Conservation (phyloP, 139 green algal species). For the Astrephomene gubernaculifera region DNA sequence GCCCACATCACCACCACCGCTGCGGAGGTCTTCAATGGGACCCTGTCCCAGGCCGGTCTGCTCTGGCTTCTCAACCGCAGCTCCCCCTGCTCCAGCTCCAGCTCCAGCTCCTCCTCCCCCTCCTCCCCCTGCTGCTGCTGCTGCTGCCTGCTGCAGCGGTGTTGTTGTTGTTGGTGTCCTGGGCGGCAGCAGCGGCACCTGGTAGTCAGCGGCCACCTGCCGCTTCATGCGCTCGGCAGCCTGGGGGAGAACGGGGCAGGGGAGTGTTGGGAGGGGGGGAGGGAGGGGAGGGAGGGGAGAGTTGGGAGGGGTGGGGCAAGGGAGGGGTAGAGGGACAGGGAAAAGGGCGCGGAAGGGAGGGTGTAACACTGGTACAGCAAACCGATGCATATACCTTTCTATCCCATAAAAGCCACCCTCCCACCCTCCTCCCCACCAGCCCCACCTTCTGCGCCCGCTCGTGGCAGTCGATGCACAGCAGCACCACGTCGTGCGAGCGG, state of each 20-base stretch:
- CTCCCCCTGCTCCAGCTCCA: neutral
- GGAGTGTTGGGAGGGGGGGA: too few species aligned
- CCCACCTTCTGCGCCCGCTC: conserved; percentile 35
- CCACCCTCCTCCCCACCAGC: neutral
- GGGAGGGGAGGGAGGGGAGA: too few species aligned
- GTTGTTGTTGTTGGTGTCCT: neutral
- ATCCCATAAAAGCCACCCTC: too few species aligned
- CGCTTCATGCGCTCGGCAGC: conserved; percentile 76
- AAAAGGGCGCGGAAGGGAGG: neutral
- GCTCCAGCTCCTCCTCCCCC: neutral
- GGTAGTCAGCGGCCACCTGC: conserved; percentile 64
- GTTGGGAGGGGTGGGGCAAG: neutral
- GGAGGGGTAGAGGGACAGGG: neutral
- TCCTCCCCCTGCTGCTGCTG: neutral
- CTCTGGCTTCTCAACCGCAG: neutral
- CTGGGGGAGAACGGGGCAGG: conserved; percentile 47
- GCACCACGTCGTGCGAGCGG: conserved; percentile 85
- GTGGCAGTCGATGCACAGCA: conserved; percentile 85
- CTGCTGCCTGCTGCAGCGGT: conserved; percentile 21
- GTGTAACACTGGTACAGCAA: too few species aligned
- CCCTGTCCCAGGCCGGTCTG: neutral
- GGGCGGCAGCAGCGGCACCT: conserved; percentile 70
- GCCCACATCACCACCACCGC: neutral
- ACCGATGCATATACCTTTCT: too few species aligned
- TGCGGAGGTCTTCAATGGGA: neutral